Base-by-base conservation (phyloP, 331 rosid genomes). In the Phaseolus coccineus region DNA sequence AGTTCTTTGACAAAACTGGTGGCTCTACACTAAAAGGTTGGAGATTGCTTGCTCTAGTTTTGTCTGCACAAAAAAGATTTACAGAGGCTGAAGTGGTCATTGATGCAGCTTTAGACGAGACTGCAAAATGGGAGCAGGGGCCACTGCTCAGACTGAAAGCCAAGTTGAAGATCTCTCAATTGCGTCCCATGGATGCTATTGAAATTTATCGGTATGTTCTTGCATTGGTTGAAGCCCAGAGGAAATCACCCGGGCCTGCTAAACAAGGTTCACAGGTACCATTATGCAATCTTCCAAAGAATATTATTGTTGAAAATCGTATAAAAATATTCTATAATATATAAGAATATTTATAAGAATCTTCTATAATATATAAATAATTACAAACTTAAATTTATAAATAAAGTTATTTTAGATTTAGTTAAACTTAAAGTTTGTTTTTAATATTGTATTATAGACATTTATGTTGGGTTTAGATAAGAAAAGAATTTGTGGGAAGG, bases 201-300 rank as follows among this genome's bases (percentile, higher is more conserved):
- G 99, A 96, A 84, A 90, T 91, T 71, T 96, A 93, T 57, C 93
- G 97, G 11, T 80, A 88, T 90, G 94, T 96, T 71, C 98, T 96
- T 78, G 98, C 98, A 47, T 89, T 96, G 88, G 99, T 93, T 85
- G 98, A 96, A 86, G 99, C 99, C 28, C 97, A 93, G 77, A 91
- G 76, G 86, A 93, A 93, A 84, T 91, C 99, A 27, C 77, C 80
- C 87, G 97, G 94, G n/a, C 84, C 89, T 61, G 87, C 81, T 55
- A 71, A 67, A 83, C 81, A 50, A 50, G 46, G 50, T 73, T 79
- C 89, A 67, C 98, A 87, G 92, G 98, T 93, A 68, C 65, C 35
- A 57, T 72, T 81, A 77, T 84, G 79, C 81, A 65, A 68, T 74
- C 44, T 78, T 86, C 28, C 15, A 39, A 39, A 24, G 64, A 13